These are phyloP conservation scores for Stentor roeselii DNA, from an alignment of 73 alveolate genomes.

Conservation along the genomic window DNA sequence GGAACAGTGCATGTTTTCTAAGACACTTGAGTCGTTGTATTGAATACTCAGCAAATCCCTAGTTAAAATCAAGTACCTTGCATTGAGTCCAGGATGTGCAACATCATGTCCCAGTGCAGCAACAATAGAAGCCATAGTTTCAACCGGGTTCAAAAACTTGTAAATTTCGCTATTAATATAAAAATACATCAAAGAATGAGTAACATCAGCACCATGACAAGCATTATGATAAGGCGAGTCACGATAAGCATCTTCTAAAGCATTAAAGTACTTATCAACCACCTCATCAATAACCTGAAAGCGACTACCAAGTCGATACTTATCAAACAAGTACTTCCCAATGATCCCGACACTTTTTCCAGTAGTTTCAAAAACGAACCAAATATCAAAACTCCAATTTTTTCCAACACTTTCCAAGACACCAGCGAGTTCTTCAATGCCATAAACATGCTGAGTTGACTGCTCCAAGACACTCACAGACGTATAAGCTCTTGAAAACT, in stretches of 20 bases:
- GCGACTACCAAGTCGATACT: neutral
- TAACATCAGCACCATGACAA: conserved; percentile 61
- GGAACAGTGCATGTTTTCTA: conserved; percentile 40
- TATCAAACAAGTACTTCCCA: neutral
- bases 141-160: conserved; percentile 24
- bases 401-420: neutral
- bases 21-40: conserved; percentile 28
- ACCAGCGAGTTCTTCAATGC: neutral
- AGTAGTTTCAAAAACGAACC: neutral
- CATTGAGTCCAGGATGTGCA: conserved; percentile 47
- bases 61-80: conserved; percentile 31
- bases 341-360: neutral
- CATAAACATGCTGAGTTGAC: neutral
- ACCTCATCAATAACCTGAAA: neutral
- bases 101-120: conserved; percentile 53
- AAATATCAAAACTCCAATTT: neutral
- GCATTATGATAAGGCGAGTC: conserved; percentile 49
- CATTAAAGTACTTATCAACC: neutral
- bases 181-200: conserved; percentile 44
- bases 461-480: neutral
- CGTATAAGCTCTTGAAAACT: neutral
- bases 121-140: conserved; percentile 34
- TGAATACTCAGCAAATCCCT: conserved; percentile 31
- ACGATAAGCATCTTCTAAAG: neutral
- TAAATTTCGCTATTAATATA: conserved; percentile 31